Evolutionary conservation across 495 filamentous ascomycete species (phyloP), one percentile per base, ranked within the genome.

Genomic region (Aspergillus campestris): DNA sequence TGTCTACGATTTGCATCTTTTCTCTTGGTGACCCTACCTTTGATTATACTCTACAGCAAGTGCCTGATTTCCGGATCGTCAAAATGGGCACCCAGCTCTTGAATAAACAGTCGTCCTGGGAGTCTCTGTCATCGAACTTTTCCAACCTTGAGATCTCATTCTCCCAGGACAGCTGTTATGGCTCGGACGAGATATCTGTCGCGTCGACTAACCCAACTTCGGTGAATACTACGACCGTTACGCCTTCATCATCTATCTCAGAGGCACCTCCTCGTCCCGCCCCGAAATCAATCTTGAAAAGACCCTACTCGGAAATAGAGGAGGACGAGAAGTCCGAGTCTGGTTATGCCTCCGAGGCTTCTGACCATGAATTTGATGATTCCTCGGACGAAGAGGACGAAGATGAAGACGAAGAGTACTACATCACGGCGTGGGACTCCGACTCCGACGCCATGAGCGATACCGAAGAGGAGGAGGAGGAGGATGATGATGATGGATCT

Each of bases 141-240:
- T 63, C 64, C 18, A 45, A 59, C 15, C 58, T 70, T 28, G 66
- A 73, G 15, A 56, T 67, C n/a, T 72, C 69, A 8, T 56, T 67
- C 32, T 68, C 66, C 24, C 69, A 67, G 7, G 70, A 71, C 55
- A 71, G 67, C 44, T 70, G 66, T 44, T 73, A 70, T 53, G 65
- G 63, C 42, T 73, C 70, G 11, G 70, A 73, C 48, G 67, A 69
- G 45, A 48, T 65, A 13, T 71, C 70, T 10, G 56, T 64, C 44
- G 51, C 60, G 9, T 67, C 66, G n/a, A 61, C 48, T 15, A 57
- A 52, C 40, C 48, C 62, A 14, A 49, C 53, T 3, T 53, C 60
- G 27, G 40, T 51, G 11, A 48, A 58, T 12, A 43, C 50, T 11
- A 55, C 59, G 27, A 55, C 47, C 41, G 49, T 42, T 14, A 48